Conservation (phyloP, 2,329 filamentous ascomycete species). For the Paraphaeosphaeria sporulosa region DNA sequence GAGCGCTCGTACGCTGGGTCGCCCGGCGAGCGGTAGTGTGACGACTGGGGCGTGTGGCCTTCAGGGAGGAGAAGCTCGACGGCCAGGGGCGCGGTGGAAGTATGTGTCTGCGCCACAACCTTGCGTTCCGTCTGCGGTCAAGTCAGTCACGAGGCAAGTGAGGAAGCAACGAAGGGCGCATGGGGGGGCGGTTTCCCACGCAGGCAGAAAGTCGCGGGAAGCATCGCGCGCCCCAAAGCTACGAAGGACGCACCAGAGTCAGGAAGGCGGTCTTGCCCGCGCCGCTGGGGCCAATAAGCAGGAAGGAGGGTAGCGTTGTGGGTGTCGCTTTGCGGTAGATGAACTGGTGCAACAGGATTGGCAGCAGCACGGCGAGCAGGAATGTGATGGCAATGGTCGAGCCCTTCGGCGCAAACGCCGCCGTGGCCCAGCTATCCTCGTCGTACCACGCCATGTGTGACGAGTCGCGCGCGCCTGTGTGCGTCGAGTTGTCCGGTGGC, state of each 20-base stretch:
- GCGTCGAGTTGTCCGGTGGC: not conserved
- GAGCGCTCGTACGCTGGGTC: constrained; percentile 63
- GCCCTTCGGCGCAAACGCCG: constrained; percentile 54
- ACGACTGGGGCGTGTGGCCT: constrained; percentile 64
- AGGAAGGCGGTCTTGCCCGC: constrained; percentile 88
- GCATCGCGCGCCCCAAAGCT: not conserved
- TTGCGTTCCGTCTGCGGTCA: constrained; percentile 61
- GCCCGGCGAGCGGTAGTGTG: constrained; percentile 70
- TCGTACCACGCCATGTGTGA: constrained; percentile 47
- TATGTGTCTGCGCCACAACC: constrained; percentile 62
- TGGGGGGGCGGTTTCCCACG: not conserved
- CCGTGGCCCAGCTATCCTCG: constrained; percentile 55
- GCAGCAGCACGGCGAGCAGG: constrained; percentile 74
- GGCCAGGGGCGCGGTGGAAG: constrained; percentile 52
- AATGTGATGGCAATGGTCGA: constrained; percentile 70
- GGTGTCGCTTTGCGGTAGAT: constrained; percentile 74
- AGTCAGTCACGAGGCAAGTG: not conserved
- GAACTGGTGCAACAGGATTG: constrained; percentile 78
- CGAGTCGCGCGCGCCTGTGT: not conserved
- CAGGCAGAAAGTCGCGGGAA: not conserved
- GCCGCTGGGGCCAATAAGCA: constrained; percentile 81
- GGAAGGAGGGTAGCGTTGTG: constrained; percentile 74
- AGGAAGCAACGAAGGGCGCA: not conserved
- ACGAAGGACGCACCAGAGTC: constrained; percentile 67
- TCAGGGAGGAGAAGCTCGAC: constrained; percentile 67